phyloP scores from a whole-genome alignment of 2,329 filamentous ascomycete genomes.

The Byssochlamys sp. region DNA sequence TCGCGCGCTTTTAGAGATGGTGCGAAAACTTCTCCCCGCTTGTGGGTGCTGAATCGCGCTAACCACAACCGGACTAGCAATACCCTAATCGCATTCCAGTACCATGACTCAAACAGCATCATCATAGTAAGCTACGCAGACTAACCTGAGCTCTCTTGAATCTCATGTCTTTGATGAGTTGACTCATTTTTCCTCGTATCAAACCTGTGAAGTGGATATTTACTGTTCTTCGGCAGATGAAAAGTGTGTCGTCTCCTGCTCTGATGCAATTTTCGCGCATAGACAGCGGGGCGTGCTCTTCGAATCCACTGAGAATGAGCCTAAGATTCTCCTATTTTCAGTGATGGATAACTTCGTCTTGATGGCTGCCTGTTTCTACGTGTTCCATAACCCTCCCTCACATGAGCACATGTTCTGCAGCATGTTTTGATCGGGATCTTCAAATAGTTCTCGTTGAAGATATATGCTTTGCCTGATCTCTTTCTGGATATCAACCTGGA shows the following conservation, averaged over 20 bases:
- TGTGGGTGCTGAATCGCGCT: slow-evolving; percentile 21
- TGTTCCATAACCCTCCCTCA: no score
- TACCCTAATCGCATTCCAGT: slow-evolving; percentile 13
- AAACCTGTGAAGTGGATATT: background rate
- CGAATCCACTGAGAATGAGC: background rate
- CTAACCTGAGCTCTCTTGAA: background rate
- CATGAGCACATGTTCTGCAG: no score
- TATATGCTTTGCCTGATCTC: no score
- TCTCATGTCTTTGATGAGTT: background rate
- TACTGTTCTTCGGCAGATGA: background rate
- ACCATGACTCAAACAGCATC: background rate
- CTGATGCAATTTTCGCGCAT: background rate
- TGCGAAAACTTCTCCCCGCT: slow-evolving; percentile 29
- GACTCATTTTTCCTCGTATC: background rate
- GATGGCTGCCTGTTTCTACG: background rate
- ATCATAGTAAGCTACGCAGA: background rate
- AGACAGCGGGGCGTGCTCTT: background rate
- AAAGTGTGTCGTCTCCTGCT: background rate
- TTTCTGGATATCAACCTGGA: no score
- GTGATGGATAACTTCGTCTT: background rate
- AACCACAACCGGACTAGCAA: slow-evolving; percentile 8
- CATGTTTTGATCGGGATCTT: no score
- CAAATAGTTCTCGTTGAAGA: no score
- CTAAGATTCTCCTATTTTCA: background rate
- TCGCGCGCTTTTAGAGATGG: slow-evolving; percentile 8